Conservation (phyloP, 352 stramenopile genomes). For the Chrysophaeum taylorii region DNA sequence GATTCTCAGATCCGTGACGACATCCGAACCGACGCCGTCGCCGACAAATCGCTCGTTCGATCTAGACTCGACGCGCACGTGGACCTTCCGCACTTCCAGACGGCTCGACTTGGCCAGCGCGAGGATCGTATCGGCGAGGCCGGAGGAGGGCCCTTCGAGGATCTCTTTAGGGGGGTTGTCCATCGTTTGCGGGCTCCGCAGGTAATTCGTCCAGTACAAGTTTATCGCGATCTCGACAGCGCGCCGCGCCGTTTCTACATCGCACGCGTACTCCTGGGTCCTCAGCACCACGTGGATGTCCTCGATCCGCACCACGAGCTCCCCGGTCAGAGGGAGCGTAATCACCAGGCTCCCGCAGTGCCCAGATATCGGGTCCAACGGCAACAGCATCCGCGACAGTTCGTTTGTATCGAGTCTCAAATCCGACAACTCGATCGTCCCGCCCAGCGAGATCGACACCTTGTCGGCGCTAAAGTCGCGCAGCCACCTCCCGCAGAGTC, state of each 20-base stretch:
- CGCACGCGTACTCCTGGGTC: background rate
- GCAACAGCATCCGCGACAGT: background rate
- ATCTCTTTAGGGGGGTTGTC: background rate
- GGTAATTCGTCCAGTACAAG: slow-evolving; percentile 5
- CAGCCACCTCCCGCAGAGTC: slow-evolving; percentile 13
- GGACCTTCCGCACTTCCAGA: background rate
- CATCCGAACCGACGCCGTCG: background rate
- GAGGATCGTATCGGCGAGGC: background rate
- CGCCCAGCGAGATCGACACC: background rate
- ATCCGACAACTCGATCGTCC: background rate
- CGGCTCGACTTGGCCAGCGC: background rate
- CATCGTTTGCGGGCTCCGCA: too few relatives aligned
- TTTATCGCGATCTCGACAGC: slow-evolving; percentile 8
- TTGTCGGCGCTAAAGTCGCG: background rate
- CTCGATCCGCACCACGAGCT: background rate
- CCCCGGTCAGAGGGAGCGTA: background rate
- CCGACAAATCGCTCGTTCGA: background rate
- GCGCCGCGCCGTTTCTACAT: background rate
- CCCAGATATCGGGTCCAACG: background rate
- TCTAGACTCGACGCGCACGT: background rate
- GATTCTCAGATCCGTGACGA: too few relatives aligned
- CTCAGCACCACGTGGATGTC: slow-evolving; percentile 2
- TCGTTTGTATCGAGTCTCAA: slow-evolving; percentile 2
- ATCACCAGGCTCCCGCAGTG: background rate
- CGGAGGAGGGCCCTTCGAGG: background rate